Evolutionary conservation across 208 protist species (phyloP), one percentile per base, ranked within the genome.

Genomic region (Leishmania guyanensis): DNA sequence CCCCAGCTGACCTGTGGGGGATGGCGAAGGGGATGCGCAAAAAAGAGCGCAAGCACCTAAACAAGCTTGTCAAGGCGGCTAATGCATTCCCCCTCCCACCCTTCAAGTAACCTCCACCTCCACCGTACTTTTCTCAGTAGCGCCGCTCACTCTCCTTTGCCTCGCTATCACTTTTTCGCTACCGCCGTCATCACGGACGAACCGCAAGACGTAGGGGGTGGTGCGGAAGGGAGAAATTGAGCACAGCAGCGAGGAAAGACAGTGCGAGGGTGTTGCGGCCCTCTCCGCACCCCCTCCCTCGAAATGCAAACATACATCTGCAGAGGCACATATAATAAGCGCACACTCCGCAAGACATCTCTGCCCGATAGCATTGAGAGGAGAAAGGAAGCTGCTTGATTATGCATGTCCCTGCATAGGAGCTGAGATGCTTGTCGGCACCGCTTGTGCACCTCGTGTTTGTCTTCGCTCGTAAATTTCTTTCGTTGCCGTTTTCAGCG

Each of bases 21-120:
- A 62, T 50, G 56, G 17, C 74, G 1, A 62, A 46, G 29, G 74
- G 70, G 12, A 54, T 70, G 33, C 51, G 26, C 71, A 68, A 60
- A 33, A 72, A 62, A 14, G 53, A 53, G 17, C 64, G 69, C 51
- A 77, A 77, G 62, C 81, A 50, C 8, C 50, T 85, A n/a, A 71
- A 70, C 33, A 53, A 78, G 29, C 60, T 85, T 9, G 43, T 81
- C 36, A 29, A 60, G 10, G 74, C 74, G 56, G 74, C 74, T 46
- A 64, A 66, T 29, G 33, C 33, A n/a, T 33, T 78, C 14, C 58
- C 81, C 16, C 2, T 66, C 20, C 74, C 54, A 26, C 39, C 74
- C 56, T 77, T 65, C 26, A 12, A 64, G 33, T 77, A 33, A 10
- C 74, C 20, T 9, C 56, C 53, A 26, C 14, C 50, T 8, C 56